Conservation (phyloP, 345 rosid species). For the Bruguiera gymnorhiza region DNA sequence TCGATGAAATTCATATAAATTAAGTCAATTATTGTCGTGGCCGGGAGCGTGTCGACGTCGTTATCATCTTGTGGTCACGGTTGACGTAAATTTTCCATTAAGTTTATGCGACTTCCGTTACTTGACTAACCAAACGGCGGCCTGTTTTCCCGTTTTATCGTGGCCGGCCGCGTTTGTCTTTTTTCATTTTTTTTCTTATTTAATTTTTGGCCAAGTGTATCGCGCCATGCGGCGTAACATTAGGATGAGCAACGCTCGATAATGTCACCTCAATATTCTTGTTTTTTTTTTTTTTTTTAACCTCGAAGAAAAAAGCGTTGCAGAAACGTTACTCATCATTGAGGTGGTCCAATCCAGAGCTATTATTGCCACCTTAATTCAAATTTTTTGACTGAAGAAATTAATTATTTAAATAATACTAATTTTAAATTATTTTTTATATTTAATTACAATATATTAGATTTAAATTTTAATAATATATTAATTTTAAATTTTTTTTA, state of each 20-base stretch:
- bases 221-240: not conserved
- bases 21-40: not conserved
- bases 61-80: not conserved
- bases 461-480: no score
- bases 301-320: no score
- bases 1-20: not conserved
- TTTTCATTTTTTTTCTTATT: not conserved
- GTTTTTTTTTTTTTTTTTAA: no score
- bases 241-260: not conserved
- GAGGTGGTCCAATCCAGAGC: no score
- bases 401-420: no score
- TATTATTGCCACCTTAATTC: no score
- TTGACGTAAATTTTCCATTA: constrained; percentile 11
- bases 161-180: not conserved
- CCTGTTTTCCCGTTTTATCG: not conserved
- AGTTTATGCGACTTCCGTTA: not conserved
- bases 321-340: no score
- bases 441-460: no score
- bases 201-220: not conserved
- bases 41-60: not conserved
- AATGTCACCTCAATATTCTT: no score
- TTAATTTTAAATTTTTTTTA: no score
- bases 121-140: constrained; percentile 1
- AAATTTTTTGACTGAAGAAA: no score
- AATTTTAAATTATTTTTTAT: no score